These are phyloP conservation scores for Coemansia asiatica DNA, from an alignment of 192 early-diverging fungal species.

Conservation along the genomic window DNA sequence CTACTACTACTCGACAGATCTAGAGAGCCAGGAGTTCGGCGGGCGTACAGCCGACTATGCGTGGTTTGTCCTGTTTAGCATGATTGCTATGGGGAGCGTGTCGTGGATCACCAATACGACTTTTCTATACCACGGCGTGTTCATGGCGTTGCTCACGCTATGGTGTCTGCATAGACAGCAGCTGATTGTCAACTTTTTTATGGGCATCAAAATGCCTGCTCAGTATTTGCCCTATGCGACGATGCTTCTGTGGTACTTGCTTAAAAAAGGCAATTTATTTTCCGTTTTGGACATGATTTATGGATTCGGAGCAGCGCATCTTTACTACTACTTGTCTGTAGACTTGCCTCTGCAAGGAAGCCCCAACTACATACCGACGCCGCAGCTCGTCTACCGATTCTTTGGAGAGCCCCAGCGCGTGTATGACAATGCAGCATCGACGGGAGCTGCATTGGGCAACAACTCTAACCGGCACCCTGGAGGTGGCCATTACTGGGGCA, in stretches of 20 bases:
- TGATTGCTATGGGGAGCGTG: slow-evolving; percentile 13
- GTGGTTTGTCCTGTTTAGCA: slow-evolving; percentile 69
- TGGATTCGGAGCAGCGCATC: slow-evolving; percentile 68
- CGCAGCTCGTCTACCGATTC: slow-evolving; percentile 57
- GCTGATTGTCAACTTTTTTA: slow-evolving; percentile 64
- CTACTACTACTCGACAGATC: slow-evolving; percentile 66
- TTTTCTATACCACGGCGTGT: slow-evolving; percentile 54
- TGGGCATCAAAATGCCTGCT: slow-evolving; percentile 72
- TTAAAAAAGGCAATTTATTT: slow-evolving; percentile 42
- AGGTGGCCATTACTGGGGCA: slow-evolving; percentile 58
- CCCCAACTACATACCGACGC: slow-evolving; percentile 65
- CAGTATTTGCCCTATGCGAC: slow-evolving; percentile 77
- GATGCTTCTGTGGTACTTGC: slow-evolving; percentile 59
- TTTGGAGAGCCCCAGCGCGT: slow-evolving; percentile 46
- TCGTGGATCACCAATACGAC: slow-evolving; percentile 32
- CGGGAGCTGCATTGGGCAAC: slow-evolving; percentile 19
- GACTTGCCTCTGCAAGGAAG: slow-evolving; percentile 69
- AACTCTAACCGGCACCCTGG: slow-evolving; percentile 31
- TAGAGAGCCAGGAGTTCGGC: slow-evolving; percentile 68
- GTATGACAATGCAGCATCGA: slow-evolving; percentile 12
- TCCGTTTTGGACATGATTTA: slow-evolving; percentile 52
- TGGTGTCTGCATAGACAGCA: slow-evolving; percentile 70
- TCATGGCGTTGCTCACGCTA: slow-evolving; percentile 68
- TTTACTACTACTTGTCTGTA: slow-evolving; percentile 73
- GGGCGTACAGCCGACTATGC: slow-evolving; percentile 77